A percentile compares a stretch with the other conserved stretches of the same genome.
These are phyloP conservation scores for Sequoiadendron giganteum DNA, from an alignment of 75 land plant genomes.

Conservation along the genomic window DNA sequence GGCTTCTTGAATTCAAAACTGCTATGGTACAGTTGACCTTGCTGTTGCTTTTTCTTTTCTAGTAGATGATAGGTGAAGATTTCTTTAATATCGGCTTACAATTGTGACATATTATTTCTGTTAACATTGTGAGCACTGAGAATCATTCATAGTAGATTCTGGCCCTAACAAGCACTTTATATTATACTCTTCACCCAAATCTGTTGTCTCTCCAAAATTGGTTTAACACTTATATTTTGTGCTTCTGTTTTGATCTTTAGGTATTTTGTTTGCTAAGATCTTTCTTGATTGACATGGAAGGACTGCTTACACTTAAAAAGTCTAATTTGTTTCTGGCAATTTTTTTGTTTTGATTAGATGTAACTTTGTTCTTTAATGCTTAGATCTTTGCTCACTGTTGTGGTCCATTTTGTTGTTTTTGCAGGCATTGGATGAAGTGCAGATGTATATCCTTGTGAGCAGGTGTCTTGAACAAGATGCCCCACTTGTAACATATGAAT, in stretches of 20 bases:
- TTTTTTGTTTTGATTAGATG: neutral
- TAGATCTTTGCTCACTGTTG: neutral
- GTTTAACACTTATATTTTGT: neutral
- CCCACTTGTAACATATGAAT: constrained; percentile 10
- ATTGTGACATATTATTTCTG: too few relatives aligned
- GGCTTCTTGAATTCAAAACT: neutral
- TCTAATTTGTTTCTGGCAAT: neutral
- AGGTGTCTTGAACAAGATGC: constrained; percentile 27
- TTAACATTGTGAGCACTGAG: too few relatives aligned
- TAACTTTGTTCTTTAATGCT: neutral
- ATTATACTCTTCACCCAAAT: neutral
- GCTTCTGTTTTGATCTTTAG: neutral
- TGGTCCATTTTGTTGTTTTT: constrained; percentile 2
- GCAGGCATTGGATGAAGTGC: constrained; percentile 92
- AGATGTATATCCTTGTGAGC: constrained; percentile 66
- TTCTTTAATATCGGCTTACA: too few relatives aligned
- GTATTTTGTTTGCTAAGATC: neutral
- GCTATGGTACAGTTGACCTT: neutral
- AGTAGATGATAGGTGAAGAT: neutral
- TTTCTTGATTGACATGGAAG: neutral
- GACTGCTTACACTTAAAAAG: neutral
- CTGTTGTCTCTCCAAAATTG: neutral
- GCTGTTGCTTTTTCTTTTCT: neutral
- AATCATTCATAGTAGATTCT: neutral
- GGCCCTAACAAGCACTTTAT: neutral